Conservation (phyloP, 1,284 basidiomycete genomes). For the Moesziomyces sp. region DNA sequence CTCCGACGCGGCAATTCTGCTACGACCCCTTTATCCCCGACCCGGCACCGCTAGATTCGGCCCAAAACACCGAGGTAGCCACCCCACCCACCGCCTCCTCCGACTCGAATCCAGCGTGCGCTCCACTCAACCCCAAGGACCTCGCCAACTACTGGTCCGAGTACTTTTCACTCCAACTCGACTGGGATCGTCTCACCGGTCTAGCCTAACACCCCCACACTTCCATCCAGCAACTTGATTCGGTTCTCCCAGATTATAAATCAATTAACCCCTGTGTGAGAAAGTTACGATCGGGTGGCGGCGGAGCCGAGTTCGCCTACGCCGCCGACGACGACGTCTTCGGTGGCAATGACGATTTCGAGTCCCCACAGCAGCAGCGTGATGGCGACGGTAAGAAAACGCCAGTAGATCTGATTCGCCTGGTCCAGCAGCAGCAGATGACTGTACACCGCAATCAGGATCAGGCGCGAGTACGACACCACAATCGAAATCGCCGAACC, state of each 20-base stretch:
- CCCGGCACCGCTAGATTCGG: neutral
- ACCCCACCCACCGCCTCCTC: neutral
- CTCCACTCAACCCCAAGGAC: conserved; percentile 33
- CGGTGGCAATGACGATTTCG: conserved; percentile 61
- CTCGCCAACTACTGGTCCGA: conserved; percentile 45
- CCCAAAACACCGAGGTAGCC: neutral
- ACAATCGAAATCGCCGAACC: conserved; percentile 48
- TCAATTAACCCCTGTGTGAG: neutral
- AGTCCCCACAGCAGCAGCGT: conserved; percentile 61
- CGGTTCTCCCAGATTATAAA: too few species aligned
- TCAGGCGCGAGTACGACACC: conserved; percentile 60
- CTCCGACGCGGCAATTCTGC: conserved; percentile 13
- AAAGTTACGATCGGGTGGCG: conserved; percentile 5
- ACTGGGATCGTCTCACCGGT: conserved; percentile 43
- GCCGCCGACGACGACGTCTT: conserved; percentile 34
- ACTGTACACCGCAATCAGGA: conserved; percentile 65
- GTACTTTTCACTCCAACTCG: conserved; percentile 40
- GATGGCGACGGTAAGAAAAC: conserved; percentile 63
- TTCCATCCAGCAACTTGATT: neutral
- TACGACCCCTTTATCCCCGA: conserved; percentile 44
- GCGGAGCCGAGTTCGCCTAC: conserved; percentile 32
- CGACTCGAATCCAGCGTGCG: conserved; percentile 1
- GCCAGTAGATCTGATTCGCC: conserved; percentile 65
- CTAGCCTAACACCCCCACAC: conserved; percentile 11
- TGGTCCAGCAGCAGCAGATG: conserved; percentile 65